phyloP scores from a whole-genome alignment of 208 protist species.

The Leishmania tarentolae region DNA sequence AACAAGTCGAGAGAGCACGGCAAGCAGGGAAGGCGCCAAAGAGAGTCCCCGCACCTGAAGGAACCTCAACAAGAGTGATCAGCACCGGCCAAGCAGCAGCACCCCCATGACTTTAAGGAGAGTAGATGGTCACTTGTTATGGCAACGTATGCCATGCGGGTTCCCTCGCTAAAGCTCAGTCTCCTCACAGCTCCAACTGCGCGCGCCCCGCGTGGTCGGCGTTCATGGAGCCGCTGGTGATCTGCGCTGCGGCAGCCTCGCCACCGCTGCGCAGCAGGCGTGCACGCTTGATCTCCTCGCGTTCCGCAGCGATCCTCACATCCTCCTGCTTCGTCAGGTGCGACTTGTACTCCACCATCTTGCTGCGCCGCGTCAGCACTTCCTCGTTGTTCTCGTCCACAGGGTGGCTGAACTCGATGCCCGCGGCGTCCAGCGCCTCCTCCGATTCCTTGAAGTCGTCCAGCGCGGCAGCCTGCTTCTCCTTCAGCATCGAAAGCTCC shows the following conservation, averaged over 20 bases:
- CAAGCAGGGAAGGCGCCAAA: not conserved
- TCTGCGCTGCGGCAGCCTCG: slow-evolving; percentile 32
- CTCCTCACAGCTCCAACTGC: slow-evolving; percentile 23
- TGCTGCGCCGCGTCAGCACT: slow-evolving; percentile 71
- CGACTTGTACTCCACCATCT: slow-evolving; percentile 87
- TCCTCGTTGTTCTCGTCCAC: slow-evolving; percentile 79
- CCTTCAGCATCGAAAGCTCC: slow-evolving; percentile 79
- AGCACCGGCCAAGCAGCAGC: not conserved
- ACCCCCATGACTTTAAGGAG: not conserved
- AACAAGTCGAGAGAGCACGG: not conserved
- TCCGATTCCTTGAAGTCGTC: slow-evolving; percentile 19
- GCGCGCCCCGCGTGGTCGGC: slow-evolving; percentile 12
- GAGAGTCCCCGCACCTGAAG: not conserved
- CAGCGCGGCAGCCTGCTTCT: slow-evolving; percentile 68
- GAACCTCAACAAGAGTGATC: not conserved
- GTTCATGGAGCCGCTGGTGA: slow-evolving; percentile 27
- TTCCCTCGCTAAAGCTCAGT: not conserved
- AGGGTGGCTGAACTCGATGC: not conserved
- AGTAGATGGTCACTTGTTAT: slow-evolving; percentile 3
- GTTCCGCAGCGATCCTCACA: slow-evolving; percentile 83
- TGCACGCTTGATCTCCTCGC: slow-evolving; percentile 85
- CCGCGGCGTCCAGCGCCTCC: slow-evolving; percentile 3
- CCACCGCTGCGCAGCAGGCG: slow-evolving; percentile 41
- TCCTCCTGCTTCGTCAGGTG: slow-evolving; percentile 85
- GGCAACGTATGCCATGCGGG: not conserved